Conservation (phyloP, 2,329 filamentous ascomycete genomes). For the Ophiostoma ips region DNA sequence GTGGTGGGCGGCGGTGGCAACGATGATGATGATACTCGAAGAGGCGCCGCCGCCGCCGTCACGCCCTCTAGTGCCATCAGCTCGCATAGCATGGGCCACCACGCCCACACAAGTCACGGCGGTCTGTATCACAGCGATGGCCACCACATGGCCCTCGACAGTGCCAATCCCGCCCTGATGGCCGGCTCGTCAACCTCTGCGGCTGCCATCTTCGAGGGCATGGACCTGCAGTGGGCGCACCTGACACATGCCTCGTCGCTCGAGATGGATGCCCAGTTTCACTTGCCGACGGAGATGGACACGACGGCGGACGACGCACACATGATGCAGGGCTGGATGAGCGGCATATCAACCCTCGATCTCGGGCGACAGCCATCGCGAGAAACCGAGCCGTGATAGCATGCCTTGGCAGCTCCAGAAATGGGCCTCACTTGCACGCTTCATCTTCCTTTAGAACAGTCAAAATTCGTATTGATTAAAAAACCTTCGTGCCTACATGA, state of each 20-base stretch:
- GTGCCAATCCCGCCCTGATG: background rate
- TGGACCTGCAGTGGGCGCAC: slow-evolving; percentile 7
- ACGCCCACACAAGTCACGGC: background rate
- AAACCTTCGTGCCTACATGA: too few species aligned
- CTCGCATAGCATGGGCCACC: background rate
- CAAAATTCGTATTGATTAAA: too few species aligned
- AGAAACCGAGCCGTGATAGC: background rate
- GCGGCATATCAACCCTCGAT: background rate
- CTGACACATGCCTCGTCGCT: background rate
- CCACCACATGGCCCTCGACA: background rate
- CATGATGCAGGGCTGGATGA: background rate
- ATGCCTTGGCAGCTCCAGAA: too few species aligned
- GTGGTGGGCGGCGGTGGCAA: background rate
- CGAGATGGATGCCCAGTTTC: background rate
- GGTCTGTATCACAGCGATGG: background rate
- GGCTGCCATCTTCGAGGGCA: slow-evolving; percentile 5
- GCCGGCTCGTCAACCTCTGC: background rate
- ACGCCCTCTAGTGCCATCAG: background rate
- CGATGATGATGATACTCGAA: background rate
- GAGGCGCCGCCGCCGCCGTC: background rate
- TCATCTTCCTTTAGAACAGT: too few species aligned
- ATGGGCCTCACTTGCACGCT: too few species aligned
- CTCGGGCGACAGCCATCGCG: background rate
- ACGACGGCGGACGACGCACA: background rate
- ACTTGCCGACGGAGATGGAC: background rate